phyloP scores from a whole-genome alignment of 2,329 filamentous ascomycete genomes.

The Coniella vitis region DNA sequence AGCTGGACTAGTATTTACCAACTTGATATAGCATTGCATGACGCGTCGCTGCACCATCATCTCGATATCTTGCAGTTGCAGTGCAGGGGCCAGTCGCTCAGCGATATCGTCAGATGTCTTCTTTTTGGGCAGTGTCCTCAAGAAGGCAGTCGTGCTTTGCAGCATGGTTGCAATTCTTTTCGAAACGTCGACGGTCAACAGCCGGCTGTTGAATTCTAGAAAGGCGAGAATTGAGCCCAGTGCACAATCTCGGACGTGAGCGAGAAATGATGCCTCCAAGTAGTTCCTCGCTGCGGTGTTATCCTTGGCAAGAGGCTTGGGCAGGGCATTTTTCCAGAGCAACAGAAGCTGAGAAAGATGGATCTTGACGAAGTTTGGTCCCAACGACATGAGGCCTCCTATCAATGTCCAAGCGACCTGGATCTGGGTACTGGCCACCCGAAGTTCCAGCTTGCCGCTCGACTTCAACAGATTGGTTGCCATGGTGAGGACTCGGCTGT shows the following conservation, averaged over 20 bases:
- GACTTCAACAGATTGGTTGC: conserved; percentile 89
- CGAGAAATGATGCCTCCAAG: conserved; percentile 85
- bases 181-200: conserved; percentile 89
- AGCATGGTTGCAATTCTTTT: conserved; percentile 91
- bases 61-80: conserved; percentile 85
- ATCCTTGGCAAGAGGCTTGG: conserved; percentile 89
- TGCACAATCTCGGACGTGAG: conserved; percentile 91
- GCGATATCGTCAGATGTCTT: conserved; percentile 82
- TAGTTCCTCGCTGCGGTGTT: conserved; percentile 77
- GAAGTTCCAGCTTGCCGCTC: conserved; percentile 82
- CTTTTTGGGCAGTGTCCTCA: conserved; percentile 76
- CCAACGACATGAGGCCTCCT: conserved; percentile 90
- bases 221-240: conserved; percentile 88
- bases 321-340: conserved; percentile 94
- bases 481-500: conserved; percentile 83
- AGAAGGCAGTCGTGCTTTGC: conserved; percentile 84
- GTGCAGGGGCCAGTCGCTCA: conserved; percentile 73
- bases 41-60: conserved; percentile 91
- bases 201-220: conserved; percentile 82
- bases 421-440: conserved; percentile 87
- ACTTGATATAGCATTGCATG: conserved; percentile 87
- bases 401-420: conserved; percentile 98
- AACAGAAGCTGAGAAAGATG: conserved; percentile 89
- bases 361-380: conserved; percentile 97
- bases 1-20: conserved; percentile 80